These are phyloP conservation scores for Aspergillus ochraceoroseus DNA, from an alignment of 2,329 filamentous ascomycete genomes.

Conservation along the genomic window DNA sequence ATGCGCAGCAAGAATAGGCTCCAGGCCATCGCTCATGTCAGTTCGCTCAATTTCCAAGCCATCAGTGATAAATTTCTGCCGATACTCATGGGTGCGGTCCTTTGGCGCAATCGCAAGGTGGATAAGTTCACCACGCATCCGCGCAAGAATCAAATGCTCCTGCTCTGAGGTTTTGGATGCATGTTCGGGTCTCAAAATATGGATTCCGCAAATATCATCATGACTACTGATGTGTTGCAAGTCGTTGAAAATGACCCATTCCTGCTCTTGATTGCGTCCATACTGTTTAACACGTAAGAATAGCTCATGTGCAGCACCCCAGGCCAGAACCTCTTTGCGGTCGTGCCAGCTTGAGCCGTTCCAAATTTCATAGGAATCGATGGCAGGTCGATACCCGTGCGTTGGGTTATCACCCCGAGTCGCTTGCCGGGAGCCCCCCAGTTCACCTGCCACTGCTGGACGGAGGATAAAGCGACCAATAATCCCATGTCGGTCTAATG, in stretches of 20 bases:
- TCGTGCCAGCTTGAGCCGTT: constrained; percentile 45
- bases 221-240: constrained; percentile 48
- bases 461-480: constrained; percentile 51
- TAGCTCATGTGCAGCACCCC: constrained; percentile 57
- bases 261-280: constrained; percentile 30
- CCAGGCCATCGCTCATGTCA: constrained; percentile 41
- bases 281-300: constrained; percentile 48
- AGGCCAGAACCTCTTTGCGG: constrained; percentile 54
- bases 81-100: constrained; percentile 28
- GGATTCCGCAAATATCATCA: constrained; percentile 57
- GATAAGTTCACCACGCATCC: constrained; percentile 51
- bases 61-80: constrained; percentile 45
- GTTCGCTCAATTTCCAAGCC: constrained; percentile 46
- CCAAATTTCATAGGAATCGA: constrained; percentile 56
- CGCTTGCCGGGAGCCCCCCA: constrained; percentile 31
- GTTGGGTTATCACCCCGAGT: constrained; percentile 47
- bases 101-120: constrained; percentile 36
- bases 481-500: constrained; percentile 54
- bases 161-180: constrained; percentile 29
- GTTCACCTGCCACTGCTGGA: constrained; percentile 39
- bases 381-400: constrained; percentile 55
- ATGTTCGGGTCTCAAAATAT: constrained; percentile 47
- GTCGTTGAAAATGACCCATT: constrained; percentile 52
- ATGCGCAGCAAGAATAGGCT: constrained; percentile 49
- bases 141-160: constrained; percentile 52